phyloP scores from a whole-genome alignment of 306 rosid genomes.

The Elaeagnus macrophylla region DNA sequence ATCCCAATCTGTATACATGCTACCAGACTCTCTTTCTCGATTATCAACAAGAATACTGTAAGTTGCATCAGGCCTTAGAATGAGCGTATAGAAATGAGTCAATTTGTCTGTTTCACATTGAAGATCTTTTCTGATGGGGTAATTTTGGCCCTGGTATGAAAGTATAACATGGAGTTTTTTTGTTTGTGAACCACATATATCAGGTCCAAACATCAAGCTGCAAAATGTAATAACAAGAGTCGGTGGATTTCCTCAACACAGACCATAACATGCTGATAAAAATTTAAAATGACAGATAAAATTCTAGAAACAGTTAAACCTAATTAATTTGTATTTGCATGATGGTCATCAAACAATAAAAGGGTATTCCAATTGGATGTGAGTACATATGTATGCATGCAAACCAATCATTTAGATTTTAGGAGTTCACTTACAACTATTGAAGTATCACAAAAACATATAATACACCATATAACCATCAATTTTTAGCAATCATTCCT shows the following conservation, averaged over 20 bases:
- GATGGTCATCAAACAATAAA: no score
- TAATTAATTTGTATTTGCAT: no score
- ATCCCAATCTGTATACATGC: conserved; percentile 86
- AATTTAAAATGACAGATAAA: background rate
- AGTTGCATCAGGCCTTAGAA: conserved; percentile 86
- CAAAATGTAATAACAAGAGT: background rate
- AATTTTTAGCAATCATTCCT: no score
- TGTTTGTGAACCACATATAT: conserved; percentile 81
- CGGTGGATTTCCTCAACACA: background rate
- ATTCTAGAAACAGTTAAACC: no score
- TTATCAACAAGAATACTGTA: conserved; percentile 77
- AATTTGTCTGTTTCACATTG: conserved; percentile 91
- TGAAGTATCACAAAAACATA: no score
- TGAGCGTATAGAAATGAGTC: conserved; percentile 91
- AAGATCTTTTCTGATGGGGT: conserved; percentile 87
- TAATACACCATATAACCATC: no score
- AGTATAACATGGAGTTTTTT: conserved; percentile 86
- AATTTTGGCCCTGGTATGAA: conserved; percentile 95
- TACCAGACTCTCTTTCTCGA: conserved; percentile 83
- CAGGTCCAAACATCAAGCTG: conserved; percentile 97
- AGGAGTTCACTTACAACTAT: no score
- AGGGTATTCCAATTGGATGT: no score
- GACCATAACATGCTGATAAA: background rate
- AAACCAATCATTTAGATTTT: no score
- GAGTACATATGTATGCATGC: no score